These are phyloP conservation scores for Alternaria angustiovoidea DNA, from an alignment of 2,329 filamentous ascomycete species.

Conservation along the genomic window DNA sequence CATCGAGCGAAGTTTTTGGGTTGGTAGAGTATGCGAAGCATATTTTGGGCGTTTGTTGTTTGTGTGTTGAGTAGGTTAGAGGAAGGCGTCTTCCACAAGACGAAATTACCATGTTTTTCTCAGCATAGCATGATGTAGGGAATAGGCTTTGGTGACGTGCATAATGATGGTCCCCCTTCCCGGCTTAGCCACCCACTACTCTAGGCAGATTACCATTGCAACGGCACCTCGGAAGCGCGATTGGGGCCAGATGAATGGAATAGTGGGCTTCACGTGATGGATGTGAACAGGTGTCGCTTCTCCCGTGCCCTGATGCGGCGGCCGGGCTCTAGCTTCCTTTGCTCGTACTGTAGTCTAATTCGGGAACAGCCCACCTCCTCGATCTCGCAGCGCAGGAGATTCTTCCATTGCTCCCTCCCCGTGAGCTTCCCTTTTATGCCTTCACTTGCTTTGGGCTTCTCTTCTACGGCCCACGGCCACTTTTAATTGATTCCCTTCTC, in stretches of 20 bases:
- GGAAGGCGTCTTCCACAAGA: slow-evolving; percentile 7
- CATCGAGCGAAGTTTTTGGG: slow-evolving; percentile 27
- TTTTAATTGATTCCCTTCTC: slow-evolving; percentile 22
- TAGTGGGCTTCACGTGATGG: slow-evolving; percentile 18
- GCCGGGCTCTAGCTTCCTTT: slow-evolving; percentile 24
- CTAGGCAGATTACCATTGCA: background rate
- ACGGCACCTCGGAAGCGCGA: background rate
- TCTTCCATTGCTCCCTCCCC: slow-evolving; percentile 22
- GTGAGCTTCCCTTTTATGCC: slow-evolving; percentile 22
- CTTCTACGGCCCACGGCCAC: slow-evolving; percentile 23
- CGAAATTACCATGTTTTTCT: background rate
- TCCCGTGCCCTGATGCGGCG: slow-evolving; percentile 20
- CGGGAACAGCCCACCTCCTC: slow-evolving; percentile 32
- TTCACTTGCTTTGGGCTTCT: slow-evolving; percentile 16
- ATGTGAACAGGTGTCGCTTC: slow-evolving; percentile 25
- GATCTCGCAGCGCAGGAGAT: slow-evolving; percentile 33
- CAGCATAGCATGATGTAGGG: background rate
- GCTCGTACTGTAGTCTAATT: slow-evolving; percentile 36
- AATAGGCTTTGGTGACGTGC: slow-evolving; percentile 6
- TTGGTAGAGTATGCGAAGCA: slow-evolving; percentile 41
- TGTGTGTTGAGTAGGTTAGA: slow-evolving; percentile 8
- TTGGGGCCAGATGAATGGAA: slow-evolving; percentile 11
- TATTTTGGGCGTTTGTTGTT: slow-evolving; percentile 22
- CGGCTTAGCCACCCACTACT: background rate
- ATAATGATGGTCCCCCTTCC: background rate